A percentile compares a stretch with the other conserved stretches of the same genome.
phyloP scores from a whole-genome alignment of 306 rosid genomes.

The Quercus dentata region DNA sequence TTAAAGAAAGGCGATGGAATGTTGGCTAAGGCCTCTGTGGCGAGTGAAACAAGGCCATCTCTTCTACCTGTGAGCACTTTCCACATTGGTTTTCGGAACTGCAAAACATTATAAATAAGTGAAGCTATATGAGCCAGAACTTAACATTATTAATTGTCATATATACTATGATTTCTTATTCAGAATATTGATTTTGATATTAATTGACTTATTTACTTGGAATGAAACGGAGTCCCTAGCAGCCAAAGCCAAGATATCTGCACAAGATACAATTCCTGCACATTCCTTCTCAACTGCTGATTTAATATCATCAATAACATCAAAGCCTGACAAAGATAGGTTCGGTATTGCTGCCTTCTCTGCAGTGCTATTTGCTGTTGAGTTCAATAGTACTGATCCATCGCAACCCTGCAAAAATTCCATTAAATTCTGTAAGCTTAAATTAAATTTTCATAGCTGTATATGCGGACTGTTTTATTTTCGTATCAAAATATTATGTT shows the following conservation, averaged over 20 bases:
- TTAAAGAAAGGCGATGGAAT: conserved; percentile 47
- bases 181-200: neutral
- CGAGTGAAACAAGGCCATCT: conserved; percentile 47
- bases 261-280: conserved; percentile 54
- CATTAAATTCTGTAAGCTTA: neutral
- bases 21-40: conserved; percentile 19
- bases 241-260: conserved; percentile 53
- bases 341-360: conserved; percentile 50
- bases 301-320: conserved; percentile 54
- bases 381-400: conserved; percentile 49
- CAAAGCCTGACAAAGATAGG: conserved; percentile 40
- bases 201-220: conserved; percentile 18
- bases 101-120: neutral
- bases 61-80: conserved; percentile 67
- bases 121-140: neutral
- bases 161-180: neutral
- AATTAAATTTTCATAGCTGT: neutral
- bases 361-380: conserved; percentile 31
- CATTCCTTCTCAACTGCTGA: conserved; percentile 36
- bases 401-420: conserved; percentile 56
- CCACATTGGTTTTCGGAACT: conserved; percentile 38
- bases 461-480: too few relatives aligned
- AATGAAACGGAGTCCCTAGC: conserved; percentile 51
- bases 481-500: too few relatives aligned
- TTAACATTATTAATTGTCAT: too few relatives aligned